These are phyloP conservation scores for Bryoerythrophyllum caledonicum DNA, from an alignment of 225 moss, liverwort and hornwort species.

Conservation along the genomic window DNA sequence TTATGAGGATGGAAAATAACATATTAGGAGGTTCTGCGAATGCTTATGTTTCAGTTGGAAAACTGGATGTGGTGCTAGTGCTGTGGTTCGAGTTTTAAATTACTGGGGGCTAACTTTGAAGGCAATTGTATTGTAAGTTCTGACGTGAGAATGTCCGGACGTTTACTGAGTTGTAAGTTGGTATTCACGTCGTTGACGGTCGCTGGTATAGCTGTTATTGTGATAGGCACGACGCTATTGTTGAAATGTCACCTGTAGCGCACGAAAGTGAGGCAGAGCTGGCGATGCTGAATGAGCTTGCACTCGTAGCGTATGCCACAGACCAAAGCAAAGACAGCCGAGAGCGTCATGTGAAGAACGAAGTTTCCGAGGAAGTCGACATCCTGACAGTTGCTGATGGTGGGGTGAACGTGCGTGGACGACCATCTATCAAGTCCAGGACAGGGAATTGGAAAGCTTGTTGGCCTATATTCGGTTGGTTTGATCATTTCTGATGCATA, in stretches of 20 bases:
- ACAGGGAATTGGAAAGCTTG: slow-evolving; percentile 89
- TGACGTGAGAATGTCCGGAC: no score
- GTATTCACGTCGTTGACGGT: slow-evolving; percentile 12
- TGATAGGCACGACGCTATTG: slow-evolving; percentile 24
- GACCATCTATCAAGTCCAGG: slow-evolving; percentile 66
- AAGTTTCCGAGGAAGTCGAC: slow-evolving; percentile 28
- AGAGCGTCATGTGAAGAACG: slow-evolving; percentile 29
- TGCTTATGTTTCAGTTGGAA: no score
- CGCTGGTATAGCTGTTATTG: slow-evolving; percentile 18
- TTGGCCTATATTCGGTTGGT: slow-evolving; percentile 83
- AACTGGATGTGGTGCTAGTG: no score
- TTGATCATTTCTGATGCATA: slow-evolving; percentile 7
- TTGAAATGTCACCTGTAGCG: slow-evolving; percentile 40
- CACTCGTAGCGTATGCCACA: slow-evolving; percentile 36
- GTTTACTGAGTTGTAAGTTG: no score
- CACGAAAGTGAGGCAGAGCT: slow-evolving; percentile 40
- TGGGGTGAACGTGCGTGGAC: slow-evolving; percentile 65
- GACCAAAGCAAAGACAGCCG: slow-evolving; percentile 36
- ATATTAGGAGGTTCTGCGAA: no score
- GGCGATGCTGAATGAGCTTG: slow-evolving; percentile 55
- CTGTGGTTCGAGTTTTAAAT: no score
- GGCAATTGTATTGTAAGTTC: no score
- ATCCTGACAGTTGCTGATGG: slow-evolving; percentile 72
- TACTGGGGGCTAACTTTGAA: no score
- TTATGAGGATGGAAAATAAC: background rate